Evolutionary conservation across 1,139 yeast genomes (phyloP).

Genomic region (Lodderomyces margitis): DNA sequence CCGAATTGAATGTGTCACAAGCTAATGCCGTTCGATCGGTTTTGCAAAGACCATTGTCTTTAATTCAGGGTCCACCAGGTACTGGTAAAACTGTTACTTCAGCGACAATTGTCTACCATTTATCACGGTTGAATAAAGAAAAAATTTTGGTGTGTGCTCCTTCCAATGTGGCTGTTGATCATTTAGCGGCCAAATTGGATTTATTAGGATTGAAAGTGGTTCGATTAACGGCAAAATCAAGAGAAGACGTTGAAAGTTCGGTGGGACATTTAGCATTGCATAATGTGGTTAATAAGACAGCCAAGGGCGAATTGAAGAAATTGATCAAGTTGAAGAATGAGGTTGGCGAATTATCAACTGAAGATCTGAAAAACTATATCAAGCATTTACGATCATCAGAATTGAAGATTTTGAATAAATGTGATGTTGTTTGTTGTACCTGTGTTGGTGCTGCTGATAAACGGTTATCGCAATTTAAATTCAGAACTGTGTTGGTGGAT

Average conservation of each 20-base stretch:
- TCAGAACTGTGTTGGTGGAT: conserved; percentile 81
- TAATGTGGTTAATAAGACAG: conserved; percentile 41
- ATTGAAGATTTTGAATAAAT: conserved; percentile 46
- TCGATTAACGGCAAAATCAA: conserved; percentile 68
- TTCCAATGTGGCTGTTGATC: conserved; percentile 93
- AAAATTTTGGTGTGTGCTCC: conserved; percentile 89
- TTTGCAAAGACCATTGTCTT: conserved; percentile 69
- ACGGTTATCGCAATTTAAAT: conserved; percentile 52
- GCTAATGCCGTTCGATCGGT: conserved; percentile 73
- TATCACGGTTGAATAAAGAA: conserved; percentile 55
- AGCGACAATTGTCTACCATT: conserved; percentile 81
- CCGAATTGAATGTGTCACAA: conserved; percentile 76
- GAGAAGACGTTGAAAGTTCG: conserved; percentile 77
- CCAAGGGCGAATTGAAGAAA: conserved; percentile 58
- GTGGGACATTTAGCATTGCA: conserved; percentile 56
- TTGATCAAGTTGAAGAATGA: conserved; percentile 58
- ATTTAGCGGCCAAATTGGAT: conserved; percentile 71
- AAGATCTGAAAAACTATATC: conserved; percentile 47
- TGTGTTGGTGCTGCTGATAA: conserved; percentile 90
- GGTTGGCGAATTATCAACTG: conserved; percentile 65
- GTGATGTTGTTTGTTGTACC: conserved; percentile 85
- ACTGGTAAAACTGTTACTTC: conserved; percentile 96
- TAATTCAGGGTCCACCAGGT: conserved; percentile 98
- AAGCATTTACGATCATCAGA: conserved; percentile 50
- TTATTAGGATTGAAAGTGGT: conserved; percentile 71